Evolutionary conservation across 2,329 filamentous ascomycete genomes (phyloP), one percentile per base, ranked within the genome.

Genomic region (Zasmidium cellare): DNA sequence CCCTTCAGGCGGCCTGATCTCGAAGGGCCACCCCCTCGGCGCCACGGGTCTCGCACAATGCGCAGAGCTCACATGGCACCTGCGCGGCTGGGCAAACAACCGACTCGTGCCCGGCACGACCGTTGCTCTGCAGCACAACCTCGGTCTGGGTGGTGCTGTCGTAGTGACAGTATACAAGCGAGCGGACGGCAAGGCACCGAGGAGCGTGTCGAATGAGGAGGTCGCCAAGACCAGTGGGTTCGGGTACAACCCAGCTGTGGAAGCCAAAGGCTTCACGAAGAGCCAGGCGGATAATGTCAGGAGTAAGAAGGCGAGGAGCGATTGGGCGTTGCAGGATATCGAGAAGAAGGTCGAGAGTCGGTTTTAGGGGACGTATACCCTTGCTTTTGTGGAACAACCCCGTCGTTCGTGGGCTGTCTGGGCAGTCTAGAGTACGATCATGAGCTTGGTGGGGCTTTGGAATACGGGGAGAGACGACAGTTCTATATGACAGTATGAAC

Each of bases 51-150:
- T 97, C 53, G 94, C 93, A 12, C 93, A 97, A 78, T 97, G 92
- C 72, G 91, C 93, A 3, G 93, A 97, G 78, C 80, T 97, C 12
- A 90, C 96, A 24, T 97, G 93, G 93, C 93, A 97, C 72, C 81
- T 97, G 67, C 85, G 93, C 63, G 93, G 93, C 24, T 97, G 93
- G 93, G 93, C 93, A 23, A 96, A 94, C 76, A 97, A 97, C 80
- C 84, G 93, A 47, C 78, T 85, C 11, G 82, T 89, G 1, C 79
- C 84, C 14, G 79, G 84, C 24, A 94, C 91, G 0, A 84, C 79
- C 61, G 86, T 86, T 58, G 90, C 89, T 56, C 79, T 97, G 65
- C 92, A 97, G 79, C 93, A 97, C 72, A 97, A 97, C 71, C 80
- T 97, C 1, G 93, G 93, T 0, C 80, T 97, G 3, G 93, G 93